These are phyloP conservation scores for Gossypium anomalum DNA, from an alignment of 345 rosid genomes.

Conservation along the genomic window DNA sequence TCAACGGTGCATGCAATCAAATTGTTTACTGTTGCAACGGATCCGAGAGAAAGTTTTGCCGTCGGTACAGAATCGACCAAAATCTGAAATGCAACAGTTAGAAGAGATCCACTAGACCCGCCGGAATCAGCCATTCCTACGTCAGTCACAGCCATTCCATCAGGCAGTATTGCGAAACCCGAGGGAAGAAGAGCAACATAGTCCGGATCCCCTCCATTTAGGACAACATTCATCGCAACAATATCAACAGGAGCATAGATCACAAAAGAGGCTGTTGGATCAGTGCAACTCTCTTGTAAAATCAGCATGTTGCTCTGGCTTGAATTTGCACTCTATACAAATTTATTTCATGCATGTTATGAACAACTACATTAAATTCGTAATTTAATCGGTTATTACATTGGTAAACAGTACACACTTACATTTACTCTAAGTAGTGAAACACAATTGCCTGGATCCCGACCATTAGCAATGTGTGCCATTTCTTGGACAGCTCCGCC, in stretches of 20 bases:
- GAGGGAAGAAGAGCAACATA: constrained; percentile 57
- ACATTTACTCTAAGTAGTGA: constrained; percentile 68
- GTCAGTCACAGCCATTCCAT: constrained; percentile 26
- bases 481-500: constrained; percentile 68
- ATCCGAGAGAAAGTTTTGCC: constrained; percentile 58
- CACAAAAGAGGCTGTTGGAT: constrained; percentile 48
- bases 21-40: constrained; percentile 78
- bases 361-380: neutral
- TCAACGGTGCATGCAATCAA: constrained; percentile 60
- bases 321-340: constrained; percentile 35
- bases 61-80: constrained; percentile 58
- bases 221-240: constrained; percentile 39
- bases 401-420: constrained; percentile 21
- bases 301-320: constrained; percentile 52
- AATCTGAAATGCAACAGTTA: constrained; percentile 77
- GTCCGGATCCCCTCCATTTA: constrained; percentile 51
- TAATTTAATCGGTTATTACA: neutral
- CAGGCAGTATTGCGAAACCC: constrained; percentile 60
- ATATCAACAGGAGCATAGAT: constrained; percentile 62
- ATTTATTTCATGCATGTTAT: neutral
- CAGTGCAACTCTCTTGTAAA: constrained; percentile 57
- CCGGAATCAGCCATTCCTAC: constrained; percentile 13
- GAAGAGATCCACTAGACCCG: constrained; percentile 55
- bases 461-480: constrained; percentile 83
- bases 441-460: constrained; percentile 76